Conservation (phyloP, 805 yeast species). For the Lipomyces orientalis region DNA sequence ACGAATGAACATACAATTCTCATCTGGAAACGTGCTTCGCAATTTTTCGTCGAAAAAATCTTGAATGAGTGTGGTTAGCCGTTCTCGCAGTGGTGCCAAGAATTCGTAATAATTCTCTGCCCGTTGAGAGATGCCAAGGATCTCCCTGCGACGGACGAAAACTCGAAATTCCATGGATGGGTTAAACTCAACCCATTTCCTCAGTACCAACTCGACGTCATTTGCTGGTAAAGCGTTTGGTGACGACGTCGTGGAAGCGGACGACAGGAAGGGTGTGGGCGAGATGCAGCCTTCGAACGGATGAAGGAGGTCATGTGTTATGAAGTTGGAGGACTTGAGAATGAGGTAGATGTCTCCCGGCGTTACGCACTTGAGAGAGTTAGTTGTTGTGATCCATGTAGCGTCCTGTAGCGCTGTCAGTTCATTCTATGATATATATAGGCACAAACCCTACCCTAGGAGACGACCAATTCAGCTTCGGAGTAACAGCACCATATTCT, state of each 20-base stretch:
- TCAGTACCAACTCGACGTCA: conserved; percentile 69
- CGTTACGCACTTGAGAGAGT: conserved; percentile 71
- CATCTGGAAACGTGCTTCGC: conserved; percentile 57
- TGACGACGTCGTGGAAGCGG: neutral
- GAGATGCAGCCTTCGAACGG: conserved; percentile 60
- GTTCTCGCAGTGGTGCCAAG: conserved; percentile 57
- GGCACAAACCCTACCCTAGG: conserved; percentile 55
- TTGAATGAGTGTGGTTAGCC: conserved; percentile 56
- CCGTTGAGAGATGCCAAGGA: conserved; percentile 82
- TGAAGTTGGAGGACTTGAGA: conserved; percentile 84
- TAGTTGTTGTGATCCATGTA: conserved; percentile 84
- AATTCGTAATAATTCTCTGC: conserved; percentile 84
- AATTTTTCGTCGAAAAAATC: conserved; percentile 60
- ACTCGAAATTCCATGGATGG: conserved; percentile 93
- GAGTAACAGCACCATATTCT: conserved; percentile 67
- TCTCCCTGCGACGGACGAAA: conserved; percentile 66
- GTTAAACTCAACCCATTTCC: conserved; percentile 82
- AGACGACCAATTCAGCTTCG: conserved; percentile 96
- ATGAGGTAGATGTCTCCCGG: conserved; percentile 79
- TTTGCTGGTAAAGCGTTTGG: neutral
- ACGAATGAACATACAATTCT: conserved; percentile 17
- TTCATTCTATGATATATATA: neutral
- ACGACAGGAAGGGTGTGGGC: neutral
- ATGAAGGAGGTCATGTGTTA: conserved; percentile 79
- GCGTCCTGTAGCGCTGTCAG: conserved; percentile 61